Evolutionary conservation across 2,329 filamentous ascomycete species (phyloP), one percentile per base, ranked within the genome.

Genomic region (Coniochaeta sp.): DNA sequence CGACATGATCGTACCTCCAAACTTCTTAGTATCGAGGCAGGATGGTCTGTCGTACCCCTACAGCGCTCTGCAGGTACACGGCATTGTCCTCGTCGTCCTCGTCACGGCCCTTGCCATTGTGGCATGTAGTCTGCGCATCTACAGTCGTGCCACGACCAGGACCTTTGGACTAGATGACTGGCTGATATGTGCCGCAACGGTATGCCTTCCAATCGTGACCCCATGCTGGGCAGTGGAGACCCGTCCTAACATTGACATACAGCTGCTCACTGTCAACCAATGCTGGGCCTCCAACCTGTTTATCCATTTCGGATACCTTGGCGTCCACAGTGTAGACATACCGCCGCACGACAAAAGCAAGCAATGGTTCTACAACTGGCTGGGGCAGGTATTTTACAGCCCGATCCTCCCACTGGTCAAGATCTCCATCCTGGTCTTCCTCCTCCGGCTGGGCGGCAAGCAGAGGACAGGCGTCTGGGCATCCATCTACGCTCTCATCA

Each of bases 371-470:
- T 67, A 62, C 69, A 73, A 71, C 64, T 78, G 72, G 43, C 64
- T 73, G 19, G 72, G 72, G 33, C 72, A 77, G 50, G 65, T 77
- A 6, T 66, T 77, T 1, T 79, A 80, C 68, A 79, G 77, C 58
- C 77, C 77, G 0, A 75, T 79, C 50, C 65, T 80, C 1, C 74
- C 75, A 3, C 69, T 80, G 12, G 73, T 78, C 60, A 80, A 79
- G 64, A 71, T 72, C 1, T 79, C 77, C 0, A 68, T 79, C n/a
- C 70, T 80, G 4, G 62, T 79, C n/a, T 78, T 79, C 61, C 69
- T 79, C n/a, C 69, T 76, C 19, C 75, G 76, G 0, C 70, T 79
- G 0, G 71, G 73, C 55, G 66, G 73, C 36, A 66, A 74, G 59
- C 76, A 75, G 60, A 64, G 55, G 31, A 70, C 3, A 6, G 22